phyloP scores from a whole-genome alignment of 176 grass and related monocot species.

The Rhynchospora tenuis region DNA sequence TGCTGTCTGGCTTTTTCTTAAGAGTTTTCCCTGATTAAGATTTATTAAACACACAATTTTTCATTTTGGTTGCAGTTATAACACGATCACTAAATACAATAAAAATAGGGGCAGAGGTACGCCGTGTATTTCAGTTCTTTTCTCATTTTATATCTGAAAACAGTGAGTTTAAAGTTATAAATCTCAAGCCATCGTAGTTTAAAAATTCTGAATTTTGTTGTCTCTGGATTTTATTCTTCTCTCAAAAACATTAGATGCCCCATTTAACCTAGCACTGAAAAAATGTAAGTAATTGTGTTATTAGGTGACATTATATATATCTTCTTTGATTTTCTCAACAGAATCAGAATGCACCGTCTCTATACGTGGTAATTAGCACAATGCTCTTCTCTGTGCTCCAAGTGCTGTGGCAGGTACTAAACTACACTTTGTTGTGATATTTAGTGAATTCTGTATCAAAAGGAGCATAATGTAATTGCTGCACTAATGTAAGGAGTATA shows the following conservation, averaged over 20 bases:
- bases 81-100: slow-evolving; percentile 54
- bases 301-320: neutral
- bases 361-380: slow-evolving; percentile 82
- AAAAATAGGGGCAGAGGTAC: slow-evolving; percentile 74
- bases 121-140: slow-evolving; percentile 4
- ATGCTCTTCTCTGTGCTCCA: slow-evolving; percentile 94
- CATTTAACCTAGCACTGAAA: neutral
- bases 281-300: neutral
- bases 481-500: neutral
- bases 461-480: neutral
- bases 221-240: neutral
- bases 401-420: slow-evolving; percentile 82
- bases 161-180: neutral
- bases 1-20: neutral
- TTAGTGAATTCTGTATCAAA: neutral
- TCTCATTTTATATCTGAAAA: neutral
- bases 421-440: neutral
- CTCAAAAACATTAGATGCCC: neutral
- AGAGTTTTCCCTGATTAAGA: neutral
- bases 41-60: neutral
- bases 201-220: neutral
- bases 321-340: neutral
- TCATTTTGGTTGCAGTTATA: slow-evolving; percentile 60
- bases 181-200: neutral
- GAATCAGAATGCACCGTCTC: slow-evolving; percentile 49